Percentiles rank a stretch among this genome's conserved stretches.
Evolutionary conservation across 2,329 filamentous ascomycete genomes (phyloP).

Genomic region (Chaetomium globosum): DNA sequence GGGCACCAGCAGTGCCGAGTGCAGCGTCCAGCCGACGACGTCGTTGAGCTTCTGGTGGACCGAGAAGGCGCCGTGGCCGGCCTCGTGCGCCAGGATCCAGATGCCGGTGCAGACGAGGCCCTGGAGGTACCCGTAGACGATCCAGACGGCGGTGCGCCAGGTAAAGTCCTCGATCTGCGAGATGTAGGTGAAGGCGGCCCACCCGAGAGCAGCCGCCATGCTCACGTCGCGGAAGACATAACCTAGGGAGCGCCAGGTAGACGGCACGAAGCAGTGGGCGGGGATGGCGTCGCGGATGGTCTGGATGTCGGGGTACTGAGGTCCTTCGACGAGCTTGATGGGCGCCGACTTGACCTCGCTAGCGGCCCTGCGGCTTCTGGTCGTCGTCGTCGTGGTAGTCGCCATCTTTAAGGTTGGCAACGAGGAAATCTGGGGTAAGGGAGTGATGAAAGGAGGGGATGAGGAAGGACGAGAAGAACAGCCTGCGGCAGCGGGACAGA

Average conservation of each 20-base stretch:
- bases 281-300: constrained; percentile 59
- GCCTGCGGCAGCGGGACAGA: neutral
- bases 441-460: neutral
- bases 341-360: constrained; percentile 26
- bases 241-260: constrained; percentile 53
- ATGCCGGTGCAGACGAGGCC: constrained; percentile 68
- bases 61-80: constrained; percentile 71
- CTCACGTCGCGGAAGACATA: constrained; percentile 61
- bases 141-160: constrained; percentile 55
- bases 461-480: constrained; percentile 8
- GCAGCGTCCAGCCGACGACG: constrained; percentile 63
- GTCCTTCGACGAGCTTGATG: constrained; percentile 27
- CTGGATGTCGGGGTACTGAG: constrained; percentile 51
- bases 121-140: constrained; percentile 63
- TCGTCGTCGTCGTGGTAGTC: constrained; percentile 29
- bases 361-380: constrained; percentile 28
- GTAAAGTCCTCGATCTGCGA: constrained; percentile 50
- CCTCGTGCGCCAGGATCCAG: constrained; percentile 73
- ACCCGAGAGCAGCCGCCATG: constrained; percentile 53
- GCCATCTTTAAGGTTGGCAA: constrained; percentile 27
- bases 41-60: constrained; percentile 60
- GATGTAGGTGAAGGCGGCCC: constrained; percentile 57
- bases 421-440: neutral
- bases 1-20: constrained; percentile 67
- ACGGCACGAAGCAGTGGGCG: constrained; percentile 62